Evolutionary conservation across 2,329 filamentous ascomycete genomes (phyloP), one percentile per base, ranked within the genome.

Genomic region (Macroventuria anomochaeta): DNA sequence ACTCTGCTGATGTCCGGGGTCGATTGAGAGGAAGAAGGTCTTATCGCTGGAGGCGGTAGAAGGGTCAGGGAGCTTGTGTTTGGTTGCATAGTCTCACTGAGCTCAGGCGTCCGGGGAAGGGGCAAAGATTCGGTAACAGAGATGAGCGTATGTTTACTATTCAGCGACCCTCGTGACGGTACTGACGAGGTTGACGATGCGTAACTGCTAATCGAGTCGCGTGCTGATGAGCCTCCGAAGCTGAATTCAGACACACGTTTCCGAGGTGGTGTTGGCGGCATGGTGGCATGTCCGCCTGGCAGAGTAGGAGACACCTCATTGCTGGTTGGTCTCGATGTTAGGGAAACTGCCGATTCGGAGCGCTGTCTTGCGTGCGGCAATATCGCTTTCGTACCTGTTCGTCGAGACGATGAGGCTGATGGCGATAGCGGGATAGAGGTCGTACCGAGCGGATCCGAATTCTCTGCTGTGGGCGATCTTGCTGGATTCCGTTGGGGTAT

Each of bases 141-240:
- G 20, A 53, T 46, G 7, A 57, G 55, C 6, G 49, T 39, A 12
- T 64, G 43, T 31, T 55, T 47, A 18, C 51, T 53, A 2, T 46
- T 51, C 1, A 51, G 39, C 1, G 62, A 66, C 5, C 58, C 53
- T 32, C 50, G 55, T 5, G 48, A 39, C 2, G 44, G 40, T 10
- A 39, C 53, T 37, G 59, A 54, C 5, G 53, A 91, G 95, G 73
- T 84, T 95, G 46, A 95, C 89, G 75, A 91, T 93, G 75, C 93
- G 95, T 69, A 92, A 93, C 75, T 86, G 87, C 21, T 89, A 90
- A 53, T 58, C 1, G 65, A 96, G 93, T 76, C 91, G 92, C 63
- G 93, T 93, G 75, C 89, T 91, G 78, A 92, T 87, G 89, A 92
- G 86, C n/a, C 79, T 90, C 44, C 62, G 13, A 67, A 61, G 46